Evolutionary conservation across 805 yeast species (phyloP), one percentile per base, ranked within the genome.

Genomic region (Clavispora phyllophila): DNA sequence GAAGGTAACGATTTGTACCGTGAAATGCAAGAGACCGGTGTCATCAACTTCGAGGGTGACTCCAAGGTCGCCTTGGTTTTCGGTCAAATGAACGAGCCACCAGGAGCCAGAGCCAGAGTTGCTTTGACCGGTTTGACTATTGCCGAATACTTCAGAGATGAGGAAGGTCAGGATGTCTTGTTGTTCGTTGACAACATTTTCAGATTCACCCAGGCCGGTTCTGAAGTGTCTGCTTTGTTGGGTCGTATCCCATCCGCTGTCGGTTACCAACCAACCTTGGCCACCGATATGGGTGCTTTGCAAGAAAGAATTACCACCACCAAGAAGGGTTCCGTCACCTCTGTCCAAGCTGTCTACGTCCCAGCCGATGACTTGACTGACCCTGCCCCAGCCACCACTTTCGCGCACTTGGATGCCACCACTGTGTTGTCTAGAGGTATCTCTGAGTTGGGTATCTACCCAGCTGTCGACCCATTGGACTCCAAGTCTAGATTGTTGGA

Each of bases 141-240:
- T 72, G 99, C 99, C 64, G 99, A 91, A 81, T 91, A 93, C 82
- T 91, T 91, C 93, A 93, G 99, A 89, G 99, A 91, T 75, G 98
- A 87, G 77, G 99, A 91, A 81, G 99, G 99, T 76, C 97, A 93
- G 82, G 99, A 93, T 85, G 99, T 91, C 76, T 82, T 91, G 83
- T 83, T 91, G 72, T 91, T 93, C 82, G 87, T 91, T 69, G 99
- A 91, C 81, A 91, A 91, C 90, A 91, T 91, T 86, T 91, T 93
- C 95, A 91, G 99, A 82, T 91, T 91, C 83, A 91, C 99, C 73
- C 99, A 91, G 84, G 99, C 99, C 71, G 99, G 99, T 87, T 93
- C 99, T 59, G 99, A 91, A 81, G 99, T 93, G 72, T 91, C 98
- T 72, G 99, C 99, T 61, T 81, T 91, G 78, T 81, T 91, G 71